phyloP scores from a whole-genome alignment of 2,329 filamentous ascomycete genomes.

The Venturia carpophila region DNA sequence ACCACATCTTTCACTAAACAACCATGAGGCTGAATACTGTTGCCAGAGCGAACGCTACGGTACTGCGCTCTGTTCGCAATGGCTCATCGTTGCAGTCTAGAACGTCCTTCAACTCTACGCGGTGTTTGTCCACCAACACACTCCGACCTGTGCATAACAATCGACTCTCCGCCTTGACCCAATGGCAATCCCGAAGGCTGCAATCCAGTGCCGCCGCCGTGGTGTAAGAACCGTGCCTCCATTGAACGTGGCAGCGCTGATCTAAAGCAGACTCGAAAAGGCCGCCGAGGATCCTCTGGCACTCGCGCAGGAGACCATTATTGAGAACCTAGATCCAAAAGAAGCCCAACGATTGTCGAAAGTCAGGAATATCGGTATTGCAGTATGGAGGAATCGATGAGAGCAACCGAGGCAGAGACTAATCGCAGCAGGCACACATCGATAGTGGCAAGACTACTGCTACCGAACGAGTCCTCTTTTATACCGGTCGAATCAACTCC shows the following conservation, averaged over 20 bases:
- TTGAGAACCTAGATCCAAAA: conserved; percentile 70
- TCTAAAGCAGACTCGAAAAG: conserved; percentile 37
- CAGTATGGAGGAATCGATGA: conserved; percentile 46
- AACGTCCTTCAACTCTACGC: conserved; percentile 16
- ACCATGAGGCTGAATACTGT: conserved; percentile 21
- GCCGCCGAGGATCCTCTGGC: conserved; percentile 49
- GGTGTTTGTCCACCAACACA: conserved; percentile 20
- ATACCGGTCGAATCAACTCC: conserved; percentile 90
- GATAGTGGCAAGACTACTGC: conserved; percentile 97
- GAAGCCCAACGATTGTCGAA: conserved; percentile 70
- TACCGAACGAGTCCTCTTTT: conserved; percentile 95
- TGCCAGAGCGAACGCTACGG: conserved; percentile 20
- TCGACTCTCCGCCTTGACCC: neutral
- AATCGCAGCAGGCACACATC: conserved; percentile 67
- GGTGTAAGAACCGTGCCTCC: conserved; percentile 21
- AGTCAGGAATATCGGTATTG: conserved; percentile 97
- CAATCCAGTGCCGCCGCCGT: conserved; percentile 26
- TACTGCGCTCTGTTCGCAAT: conserved; percentile 21
- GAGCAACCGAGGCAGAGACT: conserved; percentile 13
- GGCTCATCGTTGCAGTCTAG: conserved; percentile 19
- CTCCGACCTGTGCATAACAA: conserved; percentile 14
- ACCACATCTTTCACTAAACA: neutral
- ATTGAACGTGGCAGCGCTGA: neutral
- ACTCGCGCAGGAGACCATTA: conserved; percentile 57
- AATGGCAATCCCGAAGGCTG: conserved; percentile 23